phyloP scores from a whole-genome alignment of 345 rosid species.

The Arabidopsis suecica region DNA sequence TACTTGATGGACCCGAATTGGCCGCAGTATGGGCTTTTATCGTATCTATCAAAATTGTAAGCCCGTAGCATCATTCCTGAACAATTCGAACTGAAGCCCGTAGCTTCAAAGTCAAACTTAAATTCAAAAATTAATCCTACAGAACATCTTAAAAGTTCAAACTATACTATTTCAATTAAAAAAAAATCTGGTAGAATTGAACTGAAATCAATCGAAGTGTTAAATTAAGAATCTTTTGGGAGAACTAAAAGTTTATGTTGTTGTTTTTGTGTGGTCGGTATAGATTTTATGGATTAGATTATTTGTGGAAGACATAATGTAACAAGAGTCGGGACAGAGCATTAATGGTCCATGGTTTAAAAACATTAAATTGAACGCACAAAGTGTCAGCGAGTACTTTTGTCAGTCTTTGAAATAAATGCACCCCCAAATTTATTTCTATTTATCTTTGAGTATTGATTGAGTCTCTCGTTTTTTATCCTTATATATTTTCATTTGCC shows the following conservation, averaged over 20 bases:
- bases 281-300: constrained; percentile 4
- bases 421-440: constrained; percentile 20
- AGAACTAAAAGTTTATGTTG: background rate
- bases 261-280: constrained; percentile 1
- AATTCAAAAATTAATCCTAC: background rate
- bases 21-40: background rate
- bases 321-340: constrained; percentile 40
- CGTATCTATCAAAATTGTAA: background rate
- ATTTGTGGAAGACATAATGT: constrained; percentile 30
- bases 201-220: background rate
- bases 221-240: background rate
- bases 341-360: constrained; percentile 44
- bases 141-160: background rate
- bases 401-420: constrained; percentile 46
- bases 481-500: background rate
- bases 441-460: background rate
- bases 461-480: constrained; percentile 12
- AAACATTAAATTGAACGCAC: constrained; percentile 34
- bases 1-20: background rate
- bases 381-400: constrained; percentile 46
- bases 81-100: background rate
- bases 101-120: background rate
- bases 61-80: background rate
- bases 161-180: too few relatives aligned
- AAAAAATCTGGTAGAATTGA: background rate